Base-by-base conservation (phyloP, 2,329 filamentous ascomycete species). In the Hypoxylon sp. region DNA sequence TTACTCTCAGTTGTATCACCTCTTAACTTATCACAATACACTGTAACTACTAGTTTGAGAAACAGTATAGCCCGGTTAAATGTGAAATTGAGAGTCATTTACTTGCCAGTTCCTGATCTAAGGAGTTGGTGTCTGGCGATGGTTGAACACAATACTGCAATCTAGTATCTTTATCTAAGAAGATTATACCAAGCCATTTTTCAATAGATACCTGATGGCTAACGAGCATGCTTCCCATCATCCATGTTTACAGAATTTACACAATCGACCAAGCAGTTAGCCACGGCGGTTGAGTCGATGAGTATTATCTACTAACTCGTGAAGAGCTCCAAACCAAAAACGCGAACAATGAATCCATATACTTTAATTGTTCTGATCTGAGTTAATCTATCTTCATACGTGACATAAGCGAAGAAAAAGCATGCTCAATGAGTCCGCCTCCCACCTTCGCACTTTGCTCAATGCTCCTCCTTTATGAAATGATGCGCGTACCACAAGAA, bases 391-490 rank as follows among this genome's bases (percentile, higher is more conserved):
- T 68, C 61, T 52, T 62, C 55, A 59, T 68, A 60, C 63, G 43
- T 67, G 57, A 62, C 67, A 66, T 69, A 54, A 64, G 52, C 41
- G 48, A 65, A 65, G 47, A 39, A 65, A 68, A 68, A 63, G 54
- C 54, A 68, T 71, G 62, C 67, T 67, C 56, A 69, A 67, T 72
- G 63, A 71, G 60, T 65, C 71, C 65, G 65, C 69, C 69, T 53
- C 67, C 64, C 66, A 67, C 68, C 62, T 55, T 59, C 63, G 64
- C 66, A 67, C 67, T 71, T 67, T 73, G 65, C 66, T 70, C 59
- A 66, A 72, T 73, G 68, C 70, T 66, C 72, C 64, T 68, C 69
- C 63, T 70, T 67, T 69, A 74, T 74, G 69, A 73, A 69, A 70
- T 62, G 54, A 73, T 69, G 71, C 68, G 65, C 68, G 65, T 67